Evolutionary conservation across 306 rosid genomes (phyloP).

Genomic region (Castanospermum australe): DNA sequence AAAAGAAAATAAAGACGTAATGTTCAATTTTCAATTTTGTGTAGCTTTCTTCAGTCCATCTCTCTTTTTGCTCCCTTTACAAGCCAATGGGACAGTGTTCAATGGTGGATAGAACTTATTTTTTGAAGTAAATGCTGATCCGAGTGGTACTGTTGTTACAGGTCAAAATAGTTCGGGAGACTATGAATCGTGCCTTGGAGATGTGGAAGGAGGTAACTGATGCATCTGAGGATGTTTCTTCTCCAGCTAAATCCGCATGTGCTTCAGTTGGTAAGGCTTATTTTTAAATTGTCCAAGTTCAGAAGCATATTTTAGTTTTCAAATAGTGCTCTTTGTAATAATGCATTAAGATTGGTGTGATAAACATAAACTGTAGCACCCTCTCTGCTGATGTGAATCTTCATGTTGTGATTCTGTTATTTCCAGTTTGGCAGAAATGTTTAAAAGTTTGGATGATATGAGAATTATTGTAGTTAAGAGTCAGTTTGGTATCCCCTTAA

Average conservation of each 20-base stretch:
- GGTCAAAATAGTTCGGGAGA: constrained; percentile 92
- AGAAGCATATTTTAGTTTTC: not conserved
- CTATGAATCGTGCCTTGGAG: constrained; percentile 80
- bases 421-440: constrained; percentile 11
- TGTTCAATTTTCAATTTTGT: not conserved
- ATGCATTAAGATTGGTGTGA: not conserved
- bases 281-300: not conserved
- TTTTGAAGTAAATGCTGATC: not conserved
- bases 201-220: constrained; percentile 68
- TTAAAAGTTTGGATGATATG: not conserved
- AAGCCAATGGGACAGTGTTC: not conserved
- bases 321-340: not conserved
- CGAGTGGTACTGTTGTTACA: constrained; percentile 29
- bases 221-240: constrained; percentile 39
- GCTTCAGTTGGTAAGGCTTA: constrained; percentile 53
- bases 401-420: not conserved
- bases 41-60: not conserved
- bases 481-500: not conserved
- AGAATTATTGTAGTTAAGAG: not conserved
- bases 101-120: not conserved
- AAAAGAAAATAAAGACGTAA: not conserved
- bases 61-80: not conserved
- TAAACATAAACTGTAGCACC: not conserved
- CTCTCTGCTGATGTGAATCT: constrained; percentile 3
- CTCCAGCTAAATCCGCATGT: constrained; percentile 49